A percentile compares a stretch with the other conserved stretches of the same genome.
Evolutionary conservation across 1,139 yeast genomes (phyloP).

Genomic region (Pichia sp.): DNA sequence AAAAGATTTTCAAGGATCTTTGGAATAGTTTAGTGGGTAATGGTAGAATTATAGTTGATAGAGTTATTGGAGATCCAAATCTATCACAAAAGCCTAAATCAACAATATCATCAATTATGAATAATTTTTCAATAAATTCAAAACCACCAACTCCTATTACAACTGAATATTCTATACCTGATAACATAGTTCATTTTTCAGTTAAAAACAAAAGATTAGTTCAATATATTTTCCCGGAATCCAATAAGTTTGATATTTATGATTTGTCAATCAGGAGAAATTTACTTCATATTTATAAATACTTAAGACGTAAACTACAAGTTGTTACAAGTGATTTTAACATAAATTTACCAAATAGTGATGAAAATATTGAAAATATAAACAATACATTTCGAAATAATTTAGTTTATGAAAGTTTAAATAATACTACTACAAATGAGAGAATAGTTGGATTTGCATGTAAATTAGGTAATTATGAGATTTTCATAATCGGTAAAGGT

Average conservation of each 20-base stretch:
- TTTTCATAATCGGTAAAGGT: slow-evolving; percentile 46
- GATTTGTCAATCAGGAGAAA: slow-evolving; percentile 25
- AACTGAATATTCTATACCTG: background rate
- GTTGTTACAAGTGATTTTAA: background rate
- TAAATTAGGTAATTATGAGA: slow-evolving; percentile 47
- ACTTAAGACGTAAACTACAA: slow-evolving; percentile 31
- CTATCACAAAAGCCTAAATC: background rate
- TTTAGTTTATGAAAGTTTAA: slow-evolving; percentile 28
- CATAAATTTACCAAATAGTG: background rate
- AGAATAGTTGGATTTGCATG: slow-evolving; percentile 34
- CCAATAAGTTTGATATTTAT: slow-evolving; percentile 28
- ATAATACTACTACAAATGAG: slow-evolving; percentile 26
- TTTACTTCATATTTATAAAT: slow-evolving; percentile 38
- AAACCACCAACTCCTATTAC: background rate
- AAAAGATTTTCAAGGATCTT: slow-evolving; percentile 25
- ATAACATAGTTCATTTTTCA: slow-evolving; percentile 52
- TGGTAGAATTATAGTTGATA: slow-evolving; percentile 10
- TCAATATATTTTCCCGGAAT: slow-evolving; percentile 47
- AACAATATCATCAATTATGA: slow-evolving; percentile 7
- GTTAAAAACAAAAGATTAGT: slow-evolving; percentile 62
- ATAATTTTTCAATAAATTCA: slow-evolving; percentile 17
- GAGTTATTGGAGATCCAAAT: background rate
- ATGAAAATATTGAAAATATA: background rate
- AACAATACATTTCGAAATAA: slow-evolving; percentile 1
- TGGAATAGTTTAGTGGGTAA: slow-evolving; percentile 26